Percentiles rank a stretch among this genome's conserved stretches.
Conservation (phyloP, 768 basidiomycete species). For the Macrocybe gigantea region DNA sequence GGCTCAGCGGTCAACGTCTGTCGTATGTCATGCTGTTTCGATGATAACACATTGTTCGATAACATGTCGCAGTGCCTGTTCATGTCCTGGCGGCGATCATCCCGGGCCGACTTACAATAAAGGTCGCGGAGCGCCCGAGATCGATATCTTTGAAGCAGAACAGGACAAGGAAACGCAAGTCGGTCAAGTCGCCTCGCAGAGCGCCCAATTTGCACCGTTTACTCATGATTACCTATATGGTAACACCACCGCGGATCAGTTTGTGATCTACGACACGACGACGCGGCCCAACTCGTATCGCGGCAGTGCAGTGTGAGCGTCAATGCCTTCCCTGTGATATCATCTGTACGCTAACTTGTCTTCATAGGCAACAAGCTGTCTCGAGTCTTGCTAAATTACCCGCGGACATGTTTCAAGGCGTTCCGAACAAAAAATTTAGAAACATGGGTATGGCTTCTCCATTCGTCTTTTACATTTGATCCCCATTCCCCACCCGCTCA, state of each 20-base stretch:
- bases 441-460: constrained; percentile 33
- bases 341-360: background rate
- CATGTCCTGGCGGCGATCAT: constrained; percentile 71
- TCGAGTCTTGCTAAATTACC: constrained; percentile 42
- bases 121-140: constrained; percentile 77
- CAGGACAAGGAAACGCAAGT: constrained; percentile 40
- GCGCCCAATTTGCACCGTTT: constrained; percentile 63
- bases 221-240: constrained; percentile 33
- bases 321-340: background rate
- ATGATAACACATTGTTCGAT: background rate
- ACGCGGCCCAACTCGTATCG: constrained; percentile 35
- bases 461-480: background rate
- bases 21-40: constrained; percentile 34
- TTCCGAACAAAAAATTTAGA: constrained; percentile 41
- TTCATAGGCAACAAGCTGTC: constrained; percentile 44
- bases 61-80: constrained; percentile 51
- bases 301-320: constrained; percentile 40
- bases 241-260: constrained; percentile 26
- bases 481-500: background rate
- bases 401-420: constrained; percentile 51
- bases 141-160: constrained; percentile 79
- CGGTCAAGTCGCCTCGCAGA: constrained; percentile 67
- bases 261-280: constrained; percentile 23
- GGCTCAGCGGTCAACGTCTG: constrained; percentile 71
- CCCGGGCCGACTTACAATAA: constrained; percentile 52